Conservation (phyloP, 2,329 filamentous ascomycete genomes). For the Thelonectria blattea region DNA sequence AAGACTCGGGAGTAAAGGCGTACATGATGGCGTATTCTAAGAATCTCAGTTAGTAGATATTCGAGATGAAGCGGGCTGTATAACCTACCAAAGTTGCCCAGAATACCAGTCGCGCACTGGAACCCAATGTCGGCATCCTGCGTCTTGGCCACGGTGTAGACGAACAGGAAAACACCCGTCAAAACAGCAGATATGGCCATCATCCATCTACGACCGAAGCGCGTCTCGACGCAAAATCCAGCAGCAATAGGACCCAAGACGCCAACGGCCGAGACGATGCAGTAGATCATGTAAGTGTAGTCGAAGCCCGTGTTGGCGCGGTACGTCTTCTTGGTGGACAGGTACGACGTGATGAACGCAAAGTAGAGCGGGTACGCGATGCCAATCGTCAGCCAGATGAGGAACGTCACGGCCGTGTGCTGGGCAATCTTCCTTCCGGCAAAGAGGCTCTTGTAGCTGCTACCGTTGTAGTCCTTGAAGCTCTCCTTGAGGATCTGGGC, state of each 20-base stretch:
- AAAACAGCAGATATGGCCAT: constrained; percentile 50
- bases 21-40: constrained; percentile 38
- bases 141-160: constrained; percentile 47
- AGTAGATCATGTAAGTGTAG: constrained; percentile 45
- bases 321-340: constrained; percentile 46
- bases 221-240: constrained; percentile 48
- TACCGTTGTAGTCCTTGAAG: constrained; percentile 35
- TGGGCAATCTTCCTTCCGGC: constrained; percentile 41
- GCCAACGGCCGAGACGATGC: constrained; percentile 46
- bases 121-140: constrained; percentile 43
- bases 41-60: neutral
- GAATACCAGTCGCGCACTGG: constrained; percentile 47
- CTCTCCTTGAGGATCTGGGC: constrained; percentile 33
- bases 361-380: constrained; percentile 55
- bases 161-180: constrained; percentile 51
- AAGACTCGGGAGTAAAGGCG: constrained; percentile 59
- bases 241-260: constrained; percentile 49
- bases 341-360: constrained; percentile 53
- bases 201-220: constrained; percentile 51
- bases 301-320: constrained; percentile 33
- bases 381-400: constrained; percentile 53
- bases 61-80: neutral
- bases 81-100: constrained; percentile 45
- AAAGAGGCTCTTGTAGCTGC: constrained; percentile 43
- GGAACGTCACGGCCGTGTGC: constrained; percentile 46